Evolutionary conservation across 2,329 filamentous ascomycete species (phyloP).

Genomic region (Gliomastix tumulicola): DNA sequence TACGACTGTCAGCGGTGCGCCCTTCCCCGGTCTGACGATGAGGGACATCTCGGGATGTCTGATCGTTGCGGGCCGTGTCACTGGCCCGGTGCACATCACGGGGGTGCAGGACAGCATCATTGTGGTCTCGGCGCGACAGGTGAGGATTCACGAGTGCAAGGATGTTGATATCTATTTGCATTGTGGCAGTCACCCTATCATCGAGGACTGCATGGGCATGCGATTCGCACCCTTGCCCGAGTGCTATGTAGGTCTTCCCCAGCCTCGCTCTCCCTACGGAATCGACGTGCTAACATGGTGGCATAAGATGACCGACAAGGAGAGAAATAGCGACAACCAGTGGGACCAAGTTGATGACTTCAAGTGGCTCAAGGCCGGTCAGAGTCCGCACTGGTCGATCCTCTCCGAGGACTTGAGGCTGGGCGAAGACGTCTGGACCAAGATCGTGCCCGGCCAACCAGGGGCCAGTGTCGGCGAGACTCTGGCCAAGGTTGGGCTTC

Average conservation of each 20-base stretch:
- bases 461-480: constrained; percentile 59
- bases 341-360: constrained; percentile 96
- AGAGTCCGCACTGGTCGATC: constrained; percentile 82
- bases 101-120: constrained; percentile 64
- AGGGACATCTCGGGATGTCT: constrained; percentile 65
- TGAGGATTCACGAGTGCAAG: constrained; percentile 82
- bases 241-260: constrained; percentile 52
- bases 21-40: constrained; percentile 63
- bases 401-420: constrained; percentile 55
- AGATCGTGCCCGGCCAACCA: constrained; percentile 57
- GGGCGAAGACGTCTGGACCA: constrained; percentile 59
- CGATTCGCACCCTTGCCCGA: constrained; percentile 71
- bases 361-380: constrained; percentile 85
- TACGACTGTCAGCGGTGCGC: constrained; percentile 37
- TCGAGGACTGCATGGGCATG: constrained; percentile 77
- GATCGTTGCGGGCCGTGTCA: constrained; percentile 70
- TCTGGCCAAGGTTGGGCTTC: constrained; percentile 43
- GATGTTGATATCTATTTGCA: constrained; percentile 80
- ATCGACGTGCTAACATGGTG: not conserved
- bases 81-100: constrained; percentile 79
- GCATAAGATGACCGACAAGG: constrained; percentile 16
- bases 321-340: constrained; percentile 47
- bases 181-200: constrained; percentile 80
- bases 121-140: constrained; percentile 76
- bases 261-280: not conserved